Base-by-base conservation (phyloP, 306 rosid genomes). In the Abrus pulchellus region DNA sequence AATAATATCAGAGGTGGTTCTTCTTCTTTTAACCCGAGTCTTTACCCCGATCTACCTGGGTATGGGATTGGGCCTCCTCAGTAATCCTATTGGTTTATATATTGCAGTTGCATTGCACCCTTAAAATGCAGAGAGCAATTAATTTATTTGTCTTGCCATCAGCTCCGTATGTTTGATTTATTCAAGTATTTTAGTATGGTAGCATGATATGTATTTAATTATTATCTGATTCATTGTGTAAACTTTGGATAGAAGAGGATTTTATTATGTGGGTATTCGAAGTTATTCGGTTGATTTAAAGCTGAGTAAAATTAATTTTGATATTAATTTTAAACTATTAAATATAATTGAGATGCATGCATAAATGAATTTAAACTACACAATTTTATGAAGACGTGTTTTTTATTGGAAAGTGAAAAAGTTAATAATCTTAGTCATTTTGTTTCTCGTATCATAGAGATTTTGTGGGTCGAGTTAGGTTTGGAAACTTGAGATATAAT, bases 1-100 rank as follows among this genome's bases (percentile, higher is more conserved):
- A 76, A 32, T 55, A 72, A 74, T 73, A 74, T 54, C 71, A n/a
- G 30, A 40, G 60, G 57, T 2, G 83, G 75, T 40, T 28, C 56
- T 29, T 36, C 84, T 53, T 77, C 87, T 72, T 76, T 85, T 79
- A 84, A 64, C 49, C 76, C 86, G 60, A 67, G 69, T 57, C 86
- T 67, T 7, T 85, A 84, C 88, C 82, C 81, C 62, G 59, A 89
- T 74, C 85, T 64, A 9, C 56, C 79, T 1, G 77, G 86, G 4
- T 80, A 29, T 38, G 66, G 86, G 4, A 78, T 14, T 38, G 66
- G 72, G 10, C 81, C 83, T 84, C 85, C 84, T 56, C 78, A 76
- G n/a, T 87, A 74, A 83, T 53, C 62, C 3, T 30, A 2, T 49
- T 64, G 28, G 9, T 47, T 14, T 56, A 2, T 7, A 4, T 44